These are phyloP conservation scores for Exophiala oligosperma DNA, from an alignment of 2,329 filamentous ascomycete species.

Conservation along the genomic window DNA sequence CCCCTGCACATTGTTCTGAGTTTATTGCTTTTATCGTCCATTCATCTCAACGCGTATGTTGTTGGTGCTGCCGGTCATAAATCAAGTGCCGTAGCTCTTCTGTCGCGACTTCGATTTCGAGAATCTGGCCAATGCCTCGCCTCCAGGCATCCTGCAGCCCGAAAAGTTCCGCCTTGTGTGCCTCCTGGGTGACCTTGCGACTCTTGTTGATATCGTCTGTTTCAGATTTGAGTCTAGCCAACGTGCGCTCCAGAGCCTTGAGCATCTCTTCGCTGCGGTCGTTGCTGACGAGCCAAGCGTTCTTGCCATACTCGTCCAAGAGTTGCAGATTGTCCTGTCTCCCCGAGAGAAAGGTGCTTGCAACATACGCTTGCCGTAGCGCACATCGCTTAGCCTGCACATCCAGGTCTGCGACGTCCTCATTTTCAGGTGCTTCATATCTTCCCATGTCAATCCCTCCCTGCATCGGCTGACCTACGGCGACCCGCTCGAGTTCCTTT, in stretches of 20 bases:
- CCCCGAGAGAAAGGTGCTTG: constrained; percentile 57
- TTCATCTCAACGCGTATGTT: constrained; percentile 2
- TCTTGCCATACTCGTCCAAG: constrained; percentile 80
- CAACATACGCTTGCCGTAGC: constrained; percentile 58
- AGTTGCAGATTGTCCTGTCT: constrained; percentile 65
- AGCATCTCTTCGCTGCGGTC: constrained; percentile 74
- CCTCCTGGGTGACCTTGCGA: constrained; percentile 69
- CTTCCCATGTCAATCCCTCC: constrained; percentile 72
- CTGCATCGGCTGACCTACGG: constrained; percentile 57
- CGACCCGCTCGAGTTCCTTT: constrained; percentile 68
- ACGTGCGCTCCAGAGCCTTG: constrained; percentile 68
- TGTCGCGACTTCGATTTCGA: constrained; percentile 85
- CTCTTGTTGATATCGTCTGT: constrained; percentile 72
- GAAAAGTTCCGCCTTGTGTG: constrained; percentile 69
- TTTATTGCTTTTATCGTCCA: background rate
- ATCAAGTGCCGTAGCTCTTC: constrained; percentile 70
- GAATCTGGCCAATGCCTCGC: constrained; percentile 70
- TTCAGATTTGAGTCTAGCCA: constrained; percentile 66
- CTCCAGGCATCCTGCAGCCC: constrained; percentile 78
- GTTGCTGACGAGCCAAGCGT: constrained; percentile 88
- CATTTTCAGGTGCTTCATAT: constrained; percentile 72
- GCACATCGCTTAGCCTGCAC: constrained; percentile 50
- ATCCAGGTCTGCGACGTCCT: constrained; percentile 42
- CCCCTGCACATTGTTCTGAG: constrained; percentile 5
- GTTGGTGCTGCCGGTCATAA: constrained; percentile 50